These are phyloP conservation scores for Peronospora belbahrii DNA, from an alignment of 352 stramenopile genomes.

Conservation along the genomic window DNA sequence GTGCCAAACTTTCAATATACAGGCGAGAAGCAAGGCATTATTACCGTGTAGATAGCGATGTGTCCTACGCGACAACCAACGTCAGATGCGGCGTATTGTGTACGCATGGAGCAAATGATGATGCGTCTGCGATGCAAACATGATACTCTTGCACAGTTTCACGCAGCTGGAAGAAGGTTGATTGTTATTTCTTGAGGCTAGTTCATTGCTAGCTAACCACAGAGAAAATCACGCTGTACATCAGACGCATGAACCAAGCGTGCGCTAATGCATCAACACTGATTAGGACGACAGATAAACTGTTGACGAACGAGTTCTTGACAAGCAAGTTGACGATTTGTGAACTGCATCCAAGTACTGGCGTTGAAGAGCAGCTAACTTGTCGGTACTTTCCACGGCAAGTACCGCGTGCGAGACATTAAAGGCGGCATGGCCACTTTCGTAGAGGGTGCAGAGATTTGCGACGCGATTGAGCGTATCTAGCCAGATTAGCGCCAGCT, in stretches of 20 bases:
- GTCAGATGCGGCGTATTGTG: slow-evolving; percentile 29
- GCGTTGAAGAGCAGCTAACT: slow-evolving; percentile 32
- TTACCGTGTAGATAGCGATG: slow-evolving; percentile 32
- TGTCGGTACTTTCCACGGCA: slow-evolving; percentile 23
- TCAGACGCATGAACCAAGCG: slow-evolving; percentile 45
- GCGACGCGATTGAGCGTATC: slow-evolving; percentile 34
- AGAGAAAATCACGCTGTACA: slow-evolving; percentile 30
- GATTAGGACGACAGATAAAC: slow-evolving; percentile 42
- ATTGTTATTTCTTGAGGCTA: slow-evolving; percentile 16
- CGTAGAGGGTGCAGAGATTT: slow-evolving; percentile 37
- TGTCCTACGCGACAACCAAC: slow-evolving; percentile 46
- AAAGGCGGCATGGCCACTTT: slow-evolving; percentile 40
- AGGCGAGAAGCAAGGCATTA: slow-evolving; percentile 38
- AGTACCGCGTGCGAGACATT: slow-evolving; percentile 31
- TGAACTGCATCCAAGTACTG: slow-evolving; percentile 14
- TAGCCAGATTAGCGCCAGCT: slow-evolving; percentile 22
- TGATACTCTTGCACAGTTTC: too few species aligned
- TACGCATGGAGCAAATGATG: slow-evolving; percentile 9
- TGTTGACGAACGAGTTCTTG: slow-evolving; percentile 60
- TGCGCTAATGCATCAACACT: slow-evolving; percentile 34
- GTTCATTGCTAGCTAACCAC: slow-evolving; percentile 8
- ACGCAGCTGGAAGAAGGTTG: slow-evolving; percentile 31
- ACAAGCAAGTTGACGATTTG: slow-evolving; percentile 32
- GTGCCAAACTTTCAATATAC: slow-evolving; percentile 58
- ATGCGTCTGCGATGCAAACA: slow-evolving; percentile 13